Base-by-base conservation (phyloP, 2,329 filamentous ascomycete species). In the Ceratocystiopsis sp. region DNA sequence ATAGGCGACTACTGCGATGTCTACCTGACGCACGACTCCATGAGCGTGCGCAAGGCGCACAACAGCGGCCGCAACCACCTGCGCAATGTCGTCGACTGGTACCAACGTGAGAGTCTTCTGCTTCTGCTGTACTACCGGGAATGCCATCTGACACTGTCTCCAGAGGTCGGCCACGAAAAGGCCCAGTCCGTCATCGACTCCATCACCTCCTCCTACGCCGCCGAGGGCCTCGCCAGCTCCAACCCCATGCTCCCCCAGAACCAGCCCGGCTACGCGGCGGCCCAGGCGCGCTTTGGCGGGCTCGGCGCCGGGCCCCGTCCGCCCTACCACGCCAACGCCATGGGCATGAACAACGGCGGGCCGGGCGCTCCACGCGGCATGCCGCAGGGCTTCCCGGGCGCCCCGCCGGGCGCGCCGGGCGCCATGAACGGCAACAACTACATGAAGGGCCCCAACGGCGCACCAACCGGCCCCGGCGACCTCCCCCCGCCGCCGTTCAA, bases 11-110 rank as follows among this genome's bases (percentile, higher is more conserved):
- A 98, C 66, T 98, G 91, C 75, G 91, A 98, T 81, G 91, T 98
- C 63, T 98, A 98, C 73, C 82, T 98, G 55, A 98, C 91, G 53
- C 91, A 98, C 73, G 91, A 98, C 72, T 94, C 86, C 38, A 96
- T 96, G 89, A 94, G 86, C 65, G 91, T 98, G 64, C 87, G 91
- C 55, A 96, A 96, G 68, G 91, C 91, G 41, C 91, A 98, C 65
- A 98, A 98, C 69, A 82, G 78, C 59, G 91, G 91, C 49, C 78
- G 89, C 55, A 98, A 98, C 67, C 91, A 98, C 59, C 67, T 98
- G 49, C 84, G 91, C 57, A 98, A 98, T 62, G 91, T 98, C 29
- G 81, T 95, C 54, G 87, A 95, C 59, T 98, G 98, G 67, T 98
- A 98, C 63, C 87, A 96, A 66, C 86, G 83, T 87, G 64, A 46